These are phyloP conservation scores for Ceratopteris richardii DNA, from an alignment of 75 land plant genomes.

Conservation along the genomic window DNA sequence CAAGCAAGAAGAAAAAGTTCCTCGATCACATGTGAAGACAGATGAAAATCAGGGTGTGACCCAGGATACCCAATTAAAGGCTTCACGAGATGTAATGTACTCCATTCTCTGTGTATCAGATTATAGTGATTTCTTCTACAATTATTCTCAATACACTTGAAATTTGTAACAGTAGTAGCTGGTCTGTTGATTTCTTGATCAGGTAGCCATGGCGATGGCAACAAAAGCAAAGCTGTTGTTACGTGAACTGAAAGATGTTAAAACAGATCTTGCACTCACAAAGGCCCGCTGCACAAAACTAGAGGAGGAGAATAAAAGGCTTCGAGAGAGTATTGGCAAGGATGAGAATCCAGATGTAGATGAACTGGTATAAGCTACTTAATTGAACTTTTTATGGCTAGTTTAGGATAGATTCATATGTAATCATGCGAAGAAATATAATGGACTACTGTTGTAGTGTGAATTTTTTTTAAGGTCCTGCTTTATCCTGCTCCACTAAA, in stretches of 20 bases:
- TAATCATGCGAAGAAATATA: not conserved
- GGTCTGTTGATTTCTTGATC: not conserved
- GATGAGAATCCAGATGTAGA: slow-evolving; percentile 74
- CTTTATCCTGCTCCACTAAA: too few species aligned
- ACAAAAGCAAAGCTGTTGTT: slow-evolving; percentile 81
- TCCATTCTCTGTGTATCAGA: too few species aligned
- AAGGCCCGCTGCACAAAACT: slow-evolving; percentile 78
- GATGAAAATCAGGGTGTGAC: not conserved
- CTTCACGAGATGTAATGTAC: slow-evolving; percentile 88
- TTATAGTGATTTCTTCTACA: too few species aligned
- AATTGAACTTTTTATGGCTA: slow-evolving; percentile 1
- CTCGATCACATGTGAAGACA: not conserved
- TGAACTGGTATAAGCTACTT: slow-evolving; percentile 69
- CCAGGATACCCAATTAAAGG: slow-evolving; percentile 77
- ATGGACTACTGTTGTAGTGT: too few species aligned
- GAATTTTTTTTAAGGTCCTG: too few species aligned
- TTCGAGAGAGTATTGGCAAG: slow-evolving; percentile 62
- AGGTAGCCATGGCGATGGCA: slow-evolving; percentile 97
- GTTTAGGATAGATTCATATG: not conserved
- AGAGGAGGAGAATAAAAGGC: slow-evolving; percentile 86
- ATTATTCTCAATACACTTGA: too few species aligned
- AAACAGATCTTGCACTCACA: slow-evolving; percentile 78
- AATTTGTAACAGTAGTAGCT: not conserved
- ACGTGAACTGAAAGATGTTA: slow-evolving; percentile 76
- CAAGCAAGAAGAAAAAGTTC: not conserved